phyloP scores from a whole-genome alignment of 164 flowering plant genomes.

The Magnolia kwangsiensis region DNA sequence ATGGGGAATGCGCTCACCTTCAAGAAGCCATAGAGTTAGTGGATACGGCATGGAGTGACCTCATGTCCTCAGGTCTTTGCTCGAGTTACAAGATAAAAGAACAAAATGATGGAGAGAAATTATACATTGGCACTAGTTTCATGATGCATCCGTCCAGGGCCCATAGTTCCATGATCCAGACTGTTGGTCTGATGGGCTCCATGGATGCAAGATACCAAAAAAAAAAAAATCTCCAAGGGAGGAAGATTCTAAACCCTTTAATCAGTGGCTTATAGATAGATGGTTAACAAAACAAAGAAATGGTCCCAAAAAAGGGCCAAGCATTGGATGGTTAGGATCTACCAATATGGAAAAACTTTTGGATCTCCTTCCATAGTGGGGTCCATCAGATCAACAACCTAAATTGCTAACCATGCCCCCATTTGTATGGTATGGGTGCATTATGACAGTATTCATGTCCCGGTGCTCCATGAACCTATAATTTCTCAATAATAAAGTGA shows the following conservation, averaged over 20 bases:
- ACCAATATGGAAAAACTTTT: too few species aligned
- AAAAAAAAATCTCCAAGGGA: background rate
- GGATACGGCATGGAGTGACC: background rate
- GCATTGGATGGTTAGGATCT: too few species aligned
- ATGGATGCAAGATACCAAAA: background rate
- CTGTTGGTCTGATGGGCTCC: background rate
- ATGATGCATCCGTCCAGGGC: background rate
- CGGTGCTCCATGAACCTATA: background rate
- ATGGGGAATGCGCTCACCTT: conserved; percentile 95
- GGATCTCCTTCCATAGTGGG: too few species aligned
- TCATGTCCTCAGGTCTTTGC: background rate
- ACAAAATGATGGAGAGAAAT: background rate
- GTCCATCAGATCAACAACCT: too few species aligned
- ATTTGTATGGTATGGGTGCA: background rate
- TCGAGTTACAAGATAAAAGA: background rate
- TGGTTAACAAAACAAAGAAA: background rate
- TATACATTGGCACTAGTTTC: background rate
- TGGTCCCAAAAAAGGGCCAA: too few species aligned
- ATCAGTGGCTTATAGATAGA: background rate
- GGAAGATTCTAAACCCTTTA: background rate
- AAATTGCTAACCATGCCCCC: too few species aligned
- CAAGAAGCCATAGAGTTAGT: conserved; percentile 9
- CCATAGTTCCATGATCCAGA: background rate
- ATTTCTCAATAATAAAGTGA: background rate
- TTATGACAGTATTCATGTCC: background rate